Evolutionary conservation across 108 stramenopile species (phyloP).

Genomic region (Craspedostauros australis): DNA sequence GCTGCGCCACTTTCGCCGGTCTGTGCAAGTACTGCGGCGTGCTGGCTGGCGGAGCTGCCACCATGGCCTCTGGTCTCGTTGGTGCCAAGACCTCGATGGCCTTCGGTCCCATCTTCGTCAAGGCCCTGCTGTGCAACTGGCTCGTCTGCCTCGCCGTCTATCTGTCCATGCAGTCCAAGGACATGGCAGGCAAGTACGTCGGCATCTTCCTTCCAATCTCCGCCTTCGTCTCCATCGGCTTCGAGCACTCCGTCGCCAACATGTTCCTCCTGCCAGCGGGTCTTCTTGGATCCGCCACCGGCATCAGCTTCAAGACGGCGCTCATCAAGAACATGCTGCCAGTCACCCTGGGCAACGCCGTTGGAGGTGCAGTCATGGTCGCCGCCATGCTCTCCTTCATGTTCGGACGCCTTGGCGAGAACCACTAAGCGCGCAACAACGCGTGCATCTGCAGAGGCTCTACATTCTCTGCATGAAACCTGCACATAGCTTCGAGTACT

Average conservation of each 20-base stretch:
- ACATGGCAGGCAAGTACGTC: constrained; percentile 29
- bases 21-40: constrained; percentile 3
- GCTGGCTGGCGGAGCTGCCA: constrained; percentile 4
- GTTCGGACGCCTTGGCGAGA: constrained; percentile 4
- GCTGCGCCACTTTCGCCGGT: constrained; percentile 12
- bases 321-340: constrained; percentile 6
- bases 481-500: too few species aligned
- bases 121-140: constrained; percentile 59
- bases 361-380: constrained; percentile 2
- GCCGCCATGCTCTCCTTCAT: constrained; percentile 6
- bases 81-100: constrained; percentile 9
- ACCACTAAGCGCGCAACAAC: too few species aligned
- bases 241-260: constrained; percentile 61
- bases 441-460: too few species aligned
- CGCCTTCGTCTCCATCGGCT: constrained; percentile 30
- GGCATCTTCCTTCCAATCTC: constrained; percentile 28
- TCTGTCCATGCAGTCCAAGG: constrained; percentile 11
- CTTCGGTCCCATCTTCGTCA: constrained; percentile 29
- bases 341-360: constrained; percentile 7
- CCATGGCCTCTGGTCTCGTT: constrained; percentile 3
- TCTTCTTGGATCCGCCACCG: neutral
- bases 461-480: too few species aligned
- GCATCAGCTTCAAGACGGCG: constrained; percentile 2
- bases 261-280: constrained; percentile 51
- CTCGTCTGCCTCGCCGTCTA: constrained; percentile 46